A percentile compares a stretch with the other conserved stretches of the same genome.
Evolutionary conservation across 2,329 filamentous ascomycete genomes (phyloP).

Genomic region (Diaporthe vexans): DNA sequence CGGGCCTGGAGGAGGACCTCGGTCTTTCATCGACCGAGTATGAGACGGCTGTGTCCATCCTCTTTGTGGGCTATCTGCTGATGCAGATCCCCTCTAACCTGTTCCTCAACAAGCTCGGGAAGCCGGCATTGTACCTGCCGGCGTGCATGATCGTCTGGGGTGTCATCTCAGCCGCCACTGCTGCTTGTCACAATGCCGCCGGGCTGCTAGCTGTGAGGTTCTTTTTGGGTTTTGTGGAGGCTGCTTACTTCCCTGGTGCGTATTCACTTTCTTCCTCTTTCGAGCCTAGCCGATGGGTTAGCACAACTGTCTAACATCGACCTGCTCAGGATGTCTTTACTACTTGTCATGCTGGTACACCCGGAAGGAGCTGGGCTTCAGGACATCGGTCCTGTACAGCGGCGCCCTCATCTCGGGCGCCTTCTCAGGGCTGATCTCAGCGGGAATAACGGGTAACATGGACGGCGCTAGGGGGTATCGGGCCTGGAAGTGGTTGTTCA

Average conservation of each 20-base stretch:
- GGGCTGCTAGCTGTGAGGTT: constrained; percentile 58
- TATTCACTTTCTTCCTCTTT: too few species aligned
- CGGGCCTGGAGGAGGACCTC: constrained; percentile 62
- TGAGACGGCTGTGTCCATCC: constrained; percentile 62
- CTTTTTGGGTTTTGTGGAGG: constrained; percentile 60
- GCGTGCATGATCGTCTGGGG: constrained; percentile 64
- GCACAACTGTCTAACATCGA: background rate
- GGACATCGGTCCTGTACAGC: constrained; percentile 69
- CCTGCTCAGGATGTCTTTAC: constrained; percentile 62
- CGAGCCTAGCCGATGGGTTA: fast-evolving
- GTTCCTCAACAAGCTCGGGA: constrained; percentile 65
- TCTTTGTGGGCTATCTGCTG: constrained; percentile 66
- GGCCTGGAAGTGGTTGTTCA: constrained; percentile 77
- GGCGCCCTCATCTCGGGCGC: constrained; percentile 76
- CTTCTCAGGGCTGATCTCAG: constrained; percentile 72
- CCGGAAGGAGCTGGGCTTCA: constrained; percentile 71
- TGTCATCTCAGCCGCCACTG: constrained; percentile 59
- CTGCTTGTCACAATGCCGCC: constrained; percentile 52
- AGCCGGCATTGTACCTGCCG: constrained; percentile 61
- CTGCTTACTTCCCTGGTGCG: constrained; percentile 50
- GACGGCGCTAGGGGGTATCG: constrained; percentile 66
- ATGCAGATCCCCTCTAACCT: constrained; percentile 67
- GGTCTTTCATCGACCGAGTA: constrained; percentile 51
- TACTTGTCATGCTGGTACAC: constrained; percentile 76
- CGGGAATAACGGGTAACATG: constrained; percentile 72